Percentiles rank a stretch among this genome's conserved stretches.
phyloP scores from a whole-genome alignment of 352 stramenopile species.

The Phytophthora lateralis region DNA sequence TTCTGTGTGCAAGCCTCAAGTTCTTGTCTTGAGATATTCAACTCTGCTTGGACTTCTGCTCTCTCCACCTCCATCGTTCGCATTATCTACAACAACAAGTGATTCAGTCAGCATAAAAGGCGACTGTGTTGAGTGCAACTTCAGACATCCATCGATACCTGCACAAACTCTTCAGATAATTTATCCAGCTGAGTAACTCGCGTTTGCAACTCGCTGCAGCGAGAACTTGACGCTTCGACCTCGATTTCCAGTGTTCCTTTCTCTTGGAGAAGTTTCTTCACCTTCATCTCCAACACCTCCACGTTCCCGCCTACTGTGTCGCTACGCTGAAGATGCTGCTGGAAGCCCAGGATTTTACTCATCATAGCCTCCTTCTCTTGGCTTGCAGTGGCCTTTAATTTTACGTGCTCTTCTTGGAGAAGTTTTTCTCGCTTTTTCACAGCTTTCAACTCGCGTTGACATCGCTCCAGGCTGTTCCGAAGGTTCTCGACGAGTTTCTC shows the following conservation, averaged over 20 bases:
- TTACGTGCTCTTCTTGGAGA: conserved; percentile 54
- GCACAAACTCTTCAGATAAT: conserved; percentile 26
- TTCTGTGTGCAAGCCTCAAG: conserved; percentile 14
- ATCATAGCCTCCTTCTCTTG: conserved; percentile 63
- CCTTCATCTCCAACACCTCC: conserved; percentile 40
- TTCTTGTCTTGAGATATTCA: conserved; percentile 19
- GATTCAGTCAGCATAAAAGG: not conserved
- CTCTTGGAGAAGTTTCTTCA: conserved; percentile 37
- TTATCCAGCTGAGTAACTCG: conserved; percentile 19
- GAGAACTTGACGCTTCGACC: conserved; percentile 13
- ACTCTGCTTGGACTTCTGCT: conserved; percentile 12
- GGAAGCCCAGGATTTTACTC: conserved; percentile 61
- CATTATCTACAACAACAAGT: conserved; percentile 24
- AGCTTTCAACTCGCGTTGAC: conserved; percentile 56
- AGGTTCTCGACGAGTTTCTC: conserved; percentile 50
- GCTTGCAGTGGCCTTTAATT: conserved; percentile 41
- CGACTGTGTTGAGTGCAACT: not conserved
- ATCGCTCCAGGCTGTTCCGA: conserved; percentile 50
- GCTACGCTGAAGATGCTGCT: conserved; percentile 52
- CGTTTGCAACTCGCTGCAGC: conserved; percentile 17
- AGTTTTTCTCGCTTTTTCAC: conserved; percentile 58
- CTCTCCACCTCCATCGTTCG: conserved; percentile 25
- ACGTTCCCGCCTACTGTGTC: conserved; percentile 32
- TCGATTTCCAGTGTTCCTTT: conserved; percentile 32
- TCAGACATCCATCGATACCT: conserved; percentile 8